Percentiles rank a stretch among this genome's conserved stretches.
Conservation (phyloP, 2,329 filamentous ascomycete genomes). For the Cytospora piceae region DNA sequence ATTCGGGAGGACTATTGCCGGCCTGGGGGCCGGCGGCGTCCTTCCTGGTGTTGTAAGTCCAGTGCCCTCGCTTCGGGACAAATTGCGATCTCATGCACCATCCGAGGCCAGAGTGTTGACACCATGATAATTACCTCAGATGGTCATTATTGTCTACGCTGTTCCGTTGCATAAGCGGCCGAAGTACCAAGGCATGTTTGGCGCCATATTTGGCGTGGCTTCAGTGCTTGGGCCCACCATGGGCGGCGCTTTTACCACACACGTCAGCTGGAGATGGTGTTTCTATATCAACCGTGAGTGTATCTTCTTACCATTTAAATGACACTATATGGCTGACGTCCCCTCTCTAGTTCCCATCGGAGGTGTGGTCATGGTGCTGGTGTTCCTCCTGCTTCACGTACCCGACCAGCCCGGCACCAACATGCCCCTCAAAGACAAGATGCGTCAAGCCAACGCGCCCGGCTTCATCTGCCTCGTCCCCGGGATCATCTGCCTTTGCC, state of each 20-base stretch:
- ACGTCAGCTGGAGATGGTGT: slow-evolving; percentile 37
- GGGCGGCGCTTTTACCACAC: slow-evolving; percentile 34
- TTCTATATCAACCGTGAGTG: slow-evolving; percentile 30
- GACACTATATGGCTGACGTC: background rate
- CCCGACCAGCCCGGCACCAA: too few relatives aligned
- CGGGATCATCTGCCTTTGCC: too few relatives aligned
- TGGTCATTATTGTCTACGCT: slow-evolving; percentile 14
- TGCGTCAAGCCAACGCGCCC: too few relatives aligned
- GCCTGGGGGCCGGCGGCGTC: slow-evolving; percentile 35
- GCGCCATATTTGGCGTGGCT: slow-evolving; percentile 16
- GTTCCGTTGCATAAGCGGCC: slow-evolving; percentile 7
- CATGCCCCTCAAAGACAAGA: too few relatives aligned
- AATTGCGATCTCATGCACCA: background rate
- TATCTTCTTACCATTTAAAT: slow-evolving; percentile 27
- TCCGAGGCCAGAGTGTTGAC: background rate
- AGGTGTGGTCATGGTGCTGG: too few relatives aligned
- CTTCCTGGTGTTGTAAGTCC: slow-evolving; percentile 34
- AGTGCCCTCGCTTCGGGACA: background rate
- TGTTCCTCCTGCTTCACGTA: too few relatives aligned
- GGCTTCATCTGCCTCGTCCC: too few relatives aligned
- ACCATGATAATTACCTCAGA: background rate
- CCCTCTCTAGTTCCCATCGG: too few relatives aligned
- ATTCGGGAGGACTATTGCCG: slow-evolving; percentile 36
- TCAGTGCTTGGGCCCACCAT: slow-evolving; percentile 32
- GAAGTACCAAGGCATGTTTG: slow-evolving; percentile 6